These are phyloP conservation scores for Puccinia novopanici DNA, from an alignment of 1,284 basidiomycete species.

Conservation along the genomic window DNA sequence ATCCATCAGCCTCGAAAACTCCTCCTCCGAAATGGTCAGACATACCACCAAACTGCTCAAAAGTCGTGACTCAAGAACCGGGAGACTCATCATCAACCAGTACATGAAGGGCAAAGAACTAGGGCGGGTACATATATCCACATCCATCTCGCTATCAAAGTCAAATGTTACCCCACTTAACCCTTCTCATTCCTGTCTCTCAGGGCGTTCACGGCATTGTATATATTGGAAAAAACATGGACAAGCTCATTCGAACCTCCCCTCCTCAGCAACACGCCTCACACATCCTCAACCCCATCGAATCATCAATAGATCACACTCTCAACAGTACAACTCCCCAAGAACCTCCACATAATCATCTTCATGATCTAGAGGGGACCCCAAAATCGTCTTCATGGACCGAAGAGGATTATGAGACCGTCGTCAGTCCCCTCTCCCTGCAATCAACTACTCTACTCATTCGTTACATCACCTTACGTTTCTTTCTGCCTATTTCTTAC, in stretches of 20 bases:
- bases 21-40: constrained; percentile 28
- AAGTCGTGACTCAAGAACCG: constrained; percentile 45
- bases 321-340: neutral
- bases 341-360: neutral
- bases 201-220: constrained; percentile 50
- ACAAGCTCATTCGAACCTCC: constrained; percentile 46
- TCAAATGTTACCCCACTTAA: neutral
- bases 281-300: neutral
- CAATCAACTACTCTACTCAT: no score
- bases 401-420: constrained; percentile 51
- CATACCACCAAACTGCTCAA: constrained; percentile 51
- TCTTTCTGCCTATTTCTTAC: neutral
- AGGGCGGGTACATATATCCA: constrained; percentile 21
- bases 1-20: neutral
- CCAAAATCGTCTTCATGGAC: neutral
- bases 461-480: neutral
- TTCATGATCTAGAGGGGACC: neutral
- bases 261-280: neutral
- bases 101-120: constrained; percentile 51
- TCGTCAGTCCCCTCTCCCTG: constrained; percentile 21
- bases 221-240: constrained; percentile 51
- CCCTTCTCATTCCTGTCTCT: neutral
- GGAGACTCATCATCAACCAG: constrained; percentile 49
- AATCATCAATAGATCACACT: no score
- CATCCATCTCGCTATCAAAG: neutral